Percentiles rank a stretch among this genome's conserved stretches.
Evolutionary conservation across 192 early-diverging fungal genomes (phyloP).

Genomic region (Anaeromyces robustus): DNA sequence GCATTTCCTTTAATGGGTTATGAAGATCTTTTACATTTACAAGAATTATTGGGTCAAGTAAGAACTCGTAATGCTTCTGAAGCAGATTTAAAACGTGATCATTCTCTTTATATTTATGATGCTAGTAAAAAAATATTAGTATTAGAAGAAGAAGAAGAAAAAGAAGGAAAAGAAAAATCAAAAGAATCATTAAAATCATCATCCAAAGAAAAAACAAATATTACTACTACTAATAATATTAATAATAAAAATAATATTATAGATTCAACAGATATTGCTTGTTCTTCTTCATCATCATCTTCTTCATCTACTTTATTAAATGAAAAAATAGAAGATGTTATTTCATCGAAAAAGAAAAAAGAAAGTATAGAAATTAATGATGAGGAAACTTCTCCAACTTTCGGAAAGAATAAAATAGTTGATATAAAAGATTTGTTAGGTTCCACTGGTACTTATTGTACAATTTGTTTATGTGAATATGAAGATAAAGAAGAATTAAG

Average conservation of each 20-base stretch:
- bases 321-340: too few relatives aligned
- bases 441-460: slow-evolving; percentile 28
- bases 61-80: not conserved
- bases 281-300: too few relatives aligned
- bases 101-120: not conserved
- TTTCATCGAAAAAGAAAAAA: not conserved
- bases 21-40: not conserved
- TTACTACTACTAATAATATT: too few relatives aligned
- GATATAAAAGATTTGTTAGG: not conserved
- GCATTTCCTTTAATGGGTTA: not conserved
- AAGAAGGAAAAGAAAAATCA: not conserved
- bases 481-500: slow-evolving; percentile 61
- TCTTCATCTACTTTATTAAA: not conserved
- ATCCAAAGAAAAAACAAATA: too few relatives aligned
- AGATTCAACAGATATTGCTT: too few relatives aligned
- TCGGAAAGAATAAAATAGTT: not conserved
- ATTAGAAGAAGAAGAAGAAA: not conserved
- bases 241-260: too few relatives aligned
- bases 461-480: slow-evolving; percentile 89
- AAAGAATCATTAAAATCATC: too few relatives aligned
- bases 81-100: not conserved
- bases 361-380: not conserved
- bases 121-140: not conserved
- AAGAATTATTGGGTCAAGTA: not conserved
- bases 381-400: not conserved